Evolutionary conservation across 306 rosid species (phyloP).

Genomic region (Mimosa pudica): DNA sequence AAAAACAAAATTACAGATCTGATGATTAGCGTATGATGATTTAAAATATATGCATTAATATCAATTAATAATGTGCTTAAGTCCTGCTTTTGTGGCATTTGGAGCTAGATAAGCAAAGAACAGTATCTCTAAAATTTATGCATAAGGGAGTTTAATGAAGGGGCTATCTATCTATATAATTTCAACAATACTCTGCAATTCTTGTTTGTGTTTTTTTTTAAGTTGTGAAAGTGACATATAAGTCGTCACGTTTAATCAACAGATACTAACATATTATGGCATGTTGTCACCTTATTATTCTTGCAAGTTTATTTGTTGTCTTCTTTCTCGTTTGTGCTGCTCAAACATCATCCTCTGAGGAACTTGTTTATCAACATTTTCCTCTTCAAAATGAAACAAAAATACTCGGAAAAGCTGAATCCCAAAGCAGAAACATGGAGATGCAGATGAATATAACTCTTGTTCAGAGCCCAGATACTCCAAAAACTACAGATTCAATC

Average conservation of each 20-base stretch:
- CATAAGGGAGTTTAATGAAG: background rate
- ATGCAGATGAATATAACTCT: slow-evolving; percentile 11
- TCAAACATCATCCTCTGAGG: slow-evolving; percentile 19
- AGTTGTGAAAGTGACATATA: slow-evolving; percentile 29
- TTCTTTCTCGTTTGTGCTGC: slow-evolving; percentile 30
- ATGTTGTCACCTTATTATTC: slow-evolving; percentile 25
- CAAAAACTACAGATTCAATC: slow-evolving; percentile 29
- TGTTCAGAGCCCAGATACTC: slow-evolving; percentile 33
- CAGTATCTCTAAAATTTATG: background rate
- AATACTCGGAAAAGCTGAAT: slow-evolving; percentile 17
- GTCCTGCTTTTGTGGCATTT: slow-evolving; percentile 3
- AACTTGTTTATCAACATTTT: slow-evolving; percentile 15
- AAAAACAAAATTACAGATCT: background rate
- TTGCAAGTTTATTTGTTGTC: slow-evolving; percentile 28
- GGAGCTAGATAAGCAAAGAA: slow-evolving; percentile 23
- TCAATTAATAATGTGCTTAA: background rate
- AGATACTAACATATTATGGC: slow-evolving; percentile 20
- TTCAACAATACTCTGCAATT: background rate
- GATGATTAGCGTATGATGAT: background rate
- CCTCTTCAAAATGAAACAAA: slow-evolving; percentile 13
- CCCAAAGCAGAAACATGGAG: slow-evolving; percentile 27
- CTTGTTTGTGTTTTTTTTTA: background rate
- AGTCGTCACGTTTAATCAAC: background rate
- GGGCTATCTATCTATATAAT: slow-evolving; percentile 6
- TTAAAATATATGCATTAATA: background rate